A percentile compares a stretch with the other conserved stretches of the same genome.
These are phyloP conservation scores for Deakozyma indianensis DNA, from an alignment of 805 yeast species.

Conservation along the genomic window DNA sequence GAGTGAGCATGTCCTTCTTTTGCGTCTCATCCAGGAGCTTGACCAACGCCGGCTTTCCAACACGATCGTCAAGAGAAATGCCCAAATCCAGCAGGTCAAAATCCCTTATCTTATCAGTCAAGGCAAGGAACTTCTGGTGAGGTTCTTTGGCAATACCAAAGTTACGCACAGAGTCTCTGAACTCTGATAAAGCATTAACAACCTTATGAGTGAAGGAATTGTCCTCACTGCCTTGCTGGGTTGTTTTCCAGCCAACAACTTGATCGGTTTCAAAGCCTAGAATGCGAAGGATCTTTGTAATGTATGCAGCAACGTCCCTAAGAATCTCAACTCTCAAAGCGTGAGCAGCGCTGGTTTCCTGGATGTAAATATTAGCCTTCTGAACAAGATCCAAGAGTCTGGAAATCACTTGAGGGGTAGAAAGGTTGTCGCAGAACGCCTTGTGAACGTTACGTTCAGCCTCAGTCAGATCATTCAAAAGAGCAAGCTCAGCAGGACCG, in stretches of 20 bases:
- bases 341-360: slow-evolving; percentile 28
- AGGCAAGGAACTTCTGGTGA: slow-evolving; percentile 39
- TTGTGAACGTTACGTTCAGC: slow-evolving; percentile 50
- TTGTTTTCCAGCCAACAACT: slow-evolving; percentile 61
- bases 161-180: slow-evolving; percentile 70
- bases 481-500: slow-evolving; percentile 36
- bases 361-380: slow-evolving; percentile 56
- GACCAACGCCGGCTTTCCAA: slow-evolving; percentile 61
- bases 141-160: slow-evolving; percentile 43
- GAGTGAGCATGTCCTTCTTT: slow-evolving; percentile 41
- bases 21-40: slow-evolving; percentile 67
- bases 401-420: slow-evolving; percentile 65
- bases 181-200: slow-evolving; percentile 57
- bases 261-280: slow-evolving; percentile 63
- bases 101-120: slow-evolving; percentile 64
- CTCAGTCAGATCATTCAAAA: slow-evolving; percentile 33
- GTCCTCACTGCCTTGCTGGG: slow-evolving; percentile 20
- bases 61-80: slow-evolving; percentile 79
- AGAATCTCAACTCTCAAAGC: slow-evolving; percentile 53
- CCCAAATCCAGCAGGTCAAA: slow-evolving; percentile 59
- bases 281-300: slow-evolving; percentile 53
- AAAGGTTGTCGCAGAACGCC: slow-evolving; percentile 79
- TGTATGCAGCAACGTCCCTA: slow-evolving; percentile 46
- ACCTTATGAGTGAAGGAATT: slow-evolving; percentile 40
- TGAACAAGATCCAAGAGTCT: slow-evolving; percentile 54